phyloP scores from a whole-genome alignment of 139 green algal genomes.

The Astrephomene gubernaculifera region DNA sequence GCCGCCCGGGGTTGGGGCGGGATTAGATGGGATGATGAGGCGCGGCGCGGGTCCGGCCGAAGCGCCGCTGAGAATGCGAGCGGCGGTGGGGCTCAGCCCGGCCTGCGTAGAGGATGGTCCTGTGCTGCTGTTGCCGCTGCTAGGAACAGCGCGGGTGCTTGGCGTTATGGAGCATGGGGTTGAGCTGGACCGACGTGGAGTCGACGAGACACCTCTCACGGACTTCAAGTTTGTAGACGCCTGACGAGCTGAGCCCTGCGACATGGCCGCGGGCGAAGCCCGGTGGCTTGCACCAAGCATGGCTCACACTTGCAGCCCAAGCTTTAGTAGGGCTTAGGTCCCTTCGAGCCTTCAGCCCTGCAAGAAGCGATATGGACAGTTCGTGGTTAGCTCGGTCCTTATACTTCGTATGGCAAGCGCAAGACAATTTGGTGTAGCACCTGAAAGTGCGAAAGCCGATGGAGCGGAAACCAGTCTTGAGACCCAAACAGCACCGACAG shows the following conservation, averaged over 20 bases:
- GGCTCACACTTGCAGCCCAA: too few species aligned
- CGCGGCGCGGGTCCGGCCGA: constrained; percentile 18
- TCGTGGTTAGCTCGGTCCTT: too few species aligned
- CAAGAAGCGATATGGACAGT: too few species aligned
- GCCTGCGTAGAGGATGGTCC: not conserved
- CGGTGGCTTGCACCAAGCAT: constrained; percentile 15
- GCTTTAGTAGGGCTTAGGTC: too few species aligned
- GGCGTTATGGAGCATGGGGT: constrained; percentile 13
- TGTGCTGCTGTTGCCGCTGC: not conserved
- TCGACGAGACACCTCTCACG: not conserved
- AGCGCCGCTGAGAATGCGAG: constrained; percentile 14
- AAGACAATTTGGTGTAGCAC: too few species aligned
- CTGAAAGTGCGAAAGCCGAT: too few species aligned
- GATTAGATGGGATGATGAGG: too few species aligned
- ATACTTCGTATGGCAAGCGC: too few species aligned
- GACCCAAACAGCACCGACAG: too few species aligned
- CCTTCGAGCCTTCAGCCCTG: too few species aligned
- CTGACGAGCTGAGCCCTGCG: not conserved
- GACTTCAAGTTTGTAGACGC: not conserved
- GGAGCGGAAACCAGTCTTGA: too few species aligned
- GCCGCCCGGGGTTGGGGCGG: not conserved
- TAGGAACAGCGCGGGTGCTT: not conserved
- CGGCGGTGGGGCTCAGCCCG: not conserved
- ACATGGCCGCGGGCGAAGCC: not conserved
- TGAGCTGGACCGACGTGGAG: not conserved